A percentile compares a stretch with the other conserved stretches of the same genome.
Evolutionary conservation across 1,139 yeast species (phyloP).

Genomic region (Kurtzmaniella natalensis): DNA sequence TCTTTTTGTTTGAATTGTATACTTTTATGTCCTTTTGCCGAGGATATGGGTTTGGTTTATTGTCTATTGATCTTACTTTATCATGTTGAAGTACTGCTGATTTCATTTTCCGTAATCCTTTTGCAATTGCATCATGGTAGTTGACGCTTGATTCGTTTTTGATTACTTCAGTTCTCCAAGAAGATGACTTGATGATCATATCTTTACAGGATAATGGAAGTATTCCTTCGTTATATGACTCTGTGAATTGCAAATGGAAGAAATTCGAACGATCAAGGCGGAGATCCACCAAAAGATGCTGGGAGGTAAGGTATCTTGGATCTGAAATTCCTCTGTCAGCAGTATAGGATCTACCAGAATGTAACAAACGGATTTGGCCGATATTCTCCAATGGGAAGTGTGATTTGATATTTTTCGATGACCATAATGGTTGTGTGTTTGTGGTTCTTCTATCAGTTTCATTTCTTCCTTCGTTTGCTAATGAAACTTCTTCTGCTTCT

Average conservation of each 20-base stretch:
- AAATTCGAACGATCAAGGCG: conserved; percentile 3
- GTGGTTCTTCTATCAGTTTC: no score
- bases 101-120: conserved; percentile 4
- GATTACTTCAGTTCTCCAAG: conserved; percentile 4
- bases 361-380: conserved; percentile 6
- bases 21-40: no score
- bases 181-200: conserved; percentile 6
- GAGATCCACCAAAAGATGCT: conserved; percentile 4
- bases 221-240: not conserved
- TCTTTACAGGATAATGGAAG: not conserved
- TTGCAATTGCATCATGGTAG: conserved; percentile 4
- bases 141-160: not conserved
- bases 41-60: no score
- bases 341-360: conserved; percentile 7
- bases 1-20: no score
- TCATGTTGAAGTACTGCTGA: conserved; percentile 1
- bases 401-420: no score
- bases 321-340: conserved; percentile 8
- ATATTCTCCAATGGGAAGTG: conserved; percentile 1
- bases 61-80: no score
- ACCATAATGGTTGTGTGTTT: no score
- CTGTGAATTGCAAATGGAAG: conserved; percentile 5
- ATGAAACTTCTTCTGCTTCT: not conserved
- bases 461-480: no score
- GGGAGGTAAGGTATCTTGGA: conserved; percentile 6